Evolutionary conservation across 345 rosid genomes (phyloP).

Genomic region (Pugionium cornutum): DNA sequence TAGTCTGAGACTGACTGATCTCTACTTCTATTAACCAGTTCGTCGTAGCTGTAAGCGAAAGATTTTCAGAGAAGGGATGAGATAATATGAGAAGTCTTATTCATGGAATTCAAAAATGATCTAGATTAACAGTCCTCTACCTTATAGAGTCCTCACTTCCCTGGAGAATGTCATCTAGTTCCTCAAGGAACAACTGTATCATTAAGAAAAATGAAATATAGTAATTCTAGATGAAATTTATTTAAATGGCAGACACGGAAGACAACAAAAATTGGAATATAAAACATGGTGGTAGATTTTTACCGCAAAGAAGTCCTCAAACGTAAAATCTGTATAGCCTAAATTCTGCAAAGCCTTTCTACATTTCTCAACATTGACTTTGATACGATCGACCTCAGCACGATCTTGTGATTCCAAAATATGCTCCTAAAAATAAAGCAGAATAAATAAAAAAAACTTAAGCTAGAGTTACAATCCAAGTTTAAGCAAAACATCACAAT

Average conservation of each 20-base stretch:
- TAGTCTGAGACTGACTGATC: slow-evolving; percentile 93
- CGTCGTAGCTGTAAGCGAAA: slow-evolving; percentile 64
- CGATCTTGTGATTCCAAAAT: slow-evolving; percentile 76
- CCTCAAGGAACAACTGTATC: slow-evolving; percentile 89
- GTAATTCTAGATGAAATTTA: background rate
- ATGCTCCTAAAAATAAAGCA: slow-evolving; percentile 64
- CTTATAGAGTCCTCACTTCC: slow-evolving; percentile 76
- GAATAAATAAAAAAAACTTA: background rate
- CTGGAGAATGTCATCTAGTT: slow-evolving; percentile 80
- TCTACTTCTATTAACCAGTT: slow-evolving; percentile 75
- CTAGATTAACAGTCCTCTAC: slow-evolving; percentile 38
- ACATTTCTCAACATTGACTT: slow-evolving; percentile 81
- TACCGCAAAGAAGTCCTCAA: slow-evolving; percentile 98
- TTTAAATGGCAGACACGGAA: too few species aligned
- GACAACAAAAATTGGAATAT: background rate
- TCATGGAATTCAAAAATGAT: slow-evolving; percentile 10
- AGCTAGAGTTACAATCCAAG: slow-evolving; percentile 15
- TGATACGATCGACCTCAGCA: slow-evolving; percentile 82
- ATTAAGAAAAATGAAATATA: background rate
- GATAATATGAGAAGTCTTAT: slow-evolving; percentile 17
- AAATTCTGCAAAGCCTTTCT: slow-evolving; percentile 84
- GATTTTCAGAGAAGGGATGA: background rate
- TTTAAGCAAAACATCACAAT: background rate
- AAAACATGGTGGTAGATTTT: slow-evolving; percentile 1
- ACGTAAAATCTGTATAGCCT: slow-evolving; percentile 90